Base-by-base conservation (phyloP, 257 asterid genomes). In the Nicotiana paniculata region DNA sequence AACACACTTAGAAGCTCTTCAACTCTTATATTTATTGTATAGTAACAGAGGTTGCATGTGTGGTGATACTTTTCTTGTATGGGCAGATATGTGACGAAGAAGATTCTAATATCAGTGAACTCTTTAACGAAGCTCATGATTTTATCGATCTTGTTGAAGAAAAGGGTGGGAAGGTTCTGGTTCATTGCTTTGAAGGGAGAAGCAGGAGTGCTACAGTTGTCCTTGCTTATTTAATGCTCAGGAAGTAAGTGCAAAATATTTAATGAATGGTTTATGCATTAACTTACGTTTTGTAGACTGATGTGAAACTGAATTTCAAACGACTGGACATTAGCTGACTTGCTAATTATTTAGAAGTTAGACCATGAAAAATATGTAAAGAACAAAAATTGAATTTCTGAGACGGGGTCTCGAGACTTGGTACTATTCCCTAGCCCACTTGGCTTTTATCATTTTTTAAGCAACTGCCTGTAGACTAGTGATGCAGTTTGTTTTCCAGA, bases 131-230 rank as follows among this genome's bases (percentile, higher is more conserved):
- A 88, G 99, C 98, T 6, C 98, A 94, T 81, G 97, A 90, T 83
- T 96, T 93, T 82, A 91, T 94, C 15, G 84, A 91, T 85, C 93
- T 85, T 57, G 97, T 96, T 58, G 98, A 93, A 83, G 84, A 92
- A 85, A 77, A 59, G 21, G 93, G 93, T 11, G 98, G 99, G 70
- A 94, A 94, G 85, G 97, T 94, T 87, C 89, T 96, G 85, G 98
- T 96, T 85, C 99, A 96, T 79, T 96, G 99, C 92, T 94, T 96
- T 81, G 98, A 96, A 88, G 98, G 99, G 88, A 93, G 89, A 90
- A 96, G 99, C 84, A 90, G 99, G 86, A 96, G 98, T 74, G 97
- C 99, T 18, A 94, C 99, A 39, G 86, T 96, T 24, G 91, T 96
- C 81, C 94, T 96, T 58, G 97, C 98, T 75, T 94, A 94, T 84